Evolutionary conservation across 176 grass and related monocot genomes (phyloP).

Genomic region (Pontederia crassipes): DNA sequence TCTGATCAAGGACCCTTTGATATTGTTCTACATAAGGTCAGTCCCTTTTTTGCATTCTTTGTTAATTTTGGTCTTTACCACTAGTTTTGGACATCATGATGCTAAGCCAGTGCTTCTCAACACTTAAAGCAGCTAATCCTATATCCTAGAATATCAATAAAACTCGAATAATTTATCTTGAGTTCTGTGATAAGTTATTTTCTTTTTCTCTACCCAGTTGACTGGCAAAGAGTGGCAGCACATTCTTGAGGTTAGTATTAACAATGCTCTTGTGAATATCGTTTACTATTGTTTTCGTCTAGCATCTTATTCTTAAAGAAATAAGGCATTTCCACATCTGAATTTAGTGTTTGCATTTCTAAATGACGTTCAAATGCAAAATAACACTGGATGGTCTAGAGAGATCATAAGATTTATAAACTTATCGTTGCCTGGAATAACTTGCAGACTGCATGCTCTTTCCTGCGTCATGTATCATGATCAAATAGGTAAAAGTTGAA

Average conservation of each 20-base stretch:
- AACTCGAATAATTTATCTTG: not conserved
- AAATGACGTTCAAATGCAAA: slow-evolving; percentile 4
- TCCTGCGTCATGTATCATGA: not conserved
- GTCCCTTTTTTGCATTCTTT: not conserved
- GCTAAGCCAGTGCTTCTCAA: not conserved
- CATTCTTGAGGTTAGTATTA: slow-evolving; percentile 57
- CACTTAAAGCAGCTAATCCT: too few species aligned
- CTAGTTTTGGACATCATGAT: too few species aligned
- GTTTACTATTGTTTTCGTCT: slow-evolving; percentile 3
- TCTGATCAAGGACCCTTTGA: slow-evolving; percentile 91
- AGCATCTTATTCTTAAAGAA: not conserved
- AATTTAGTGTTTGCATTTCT: not conserved
- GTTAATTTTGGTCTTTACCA: not conserved
- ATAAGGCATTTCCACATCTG: too few species aligned
- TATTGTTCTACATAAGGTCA: slow-evolving; percentile 90
- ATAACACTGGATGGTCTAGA: not conserved
- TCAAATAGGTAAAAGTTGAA: slow-evolving; percentile 13
- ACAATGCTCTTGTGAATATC: not conserved
- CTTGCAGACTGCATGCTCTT: not conserved
- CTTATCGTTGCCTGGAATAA: slow-evolving; percentile 9
- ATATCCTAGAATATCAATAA: too few species aligned
- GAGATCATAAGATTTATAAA: not conserved
- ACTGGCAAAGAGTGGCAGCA: slow-evolving; percentile 78
- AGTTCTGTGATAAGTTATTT: slow-evolving; percentile 26
- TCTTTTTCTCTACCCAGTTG: slow-evolving; percentile 31